Base-by-base conservation (phyloP, 768 basidiomycete species). In the Lactarius quietus region DNA sequence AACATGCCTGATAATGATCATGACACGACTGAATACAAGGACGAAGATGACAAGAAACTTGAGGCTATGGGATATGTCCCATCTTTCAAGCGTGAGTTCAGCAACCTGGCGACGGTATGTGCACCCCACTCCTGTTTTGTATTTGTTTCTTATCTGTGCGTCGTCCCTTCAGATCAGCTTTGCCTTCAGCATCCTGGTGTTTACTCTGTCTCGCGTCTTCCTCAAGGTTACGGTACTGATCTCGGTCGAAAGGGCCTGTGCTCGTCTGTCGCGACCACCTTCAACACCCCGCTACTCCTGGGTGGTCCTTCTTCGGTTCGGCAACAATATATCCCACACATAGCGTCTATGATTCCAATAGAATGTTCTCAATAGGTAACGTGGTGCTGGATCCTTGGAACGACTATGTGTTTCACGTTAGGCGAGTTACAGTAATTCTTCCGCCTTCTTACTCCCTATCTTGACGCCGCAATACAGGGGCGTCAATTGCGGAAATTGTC, bases 51-150 rank as follows among this genome's bases (percentile, higher is more conserved):
- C 76, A 81, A 78, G 72, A 82, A 84, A 71, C 80, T 90, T 45
- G 79, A 86, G 62, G 85, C 83, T 18, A 74, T 89, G 70, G 88
- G 88, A 23, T 90, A 90, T 71, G 84, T 86, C 71, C 88, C 88
- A 48, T 90, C 88, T 18, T 93, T 94, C 80, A 86, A 85, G 74
- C 82, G 92, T 64, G 92, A 94, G 79, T 94, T 94, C 70, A 85
- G 88, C 8, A 91, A 90, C 71, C 75, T 92, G 36, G 88, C 88
- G n/a, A 90, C 89, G 66, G 88, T 88, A 68, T 65, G 84, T 59
- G 17, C 20, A 26, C 38, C 23, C 38, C 18, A 18, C 53, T 17
- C 35, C 6, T 38, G 9, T 6, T n/a, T 43, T 54, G 12, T 26
- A 35, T 18, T n/a, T 48, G 35, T 20, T 29, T 9, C 12, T 33